Evolutionary conservation across 2,329 filamentous ascomycete species (phyloP), one percentile per base, ranked within the genome.

Genomic region (Clonostachys byssicola): DNA sequence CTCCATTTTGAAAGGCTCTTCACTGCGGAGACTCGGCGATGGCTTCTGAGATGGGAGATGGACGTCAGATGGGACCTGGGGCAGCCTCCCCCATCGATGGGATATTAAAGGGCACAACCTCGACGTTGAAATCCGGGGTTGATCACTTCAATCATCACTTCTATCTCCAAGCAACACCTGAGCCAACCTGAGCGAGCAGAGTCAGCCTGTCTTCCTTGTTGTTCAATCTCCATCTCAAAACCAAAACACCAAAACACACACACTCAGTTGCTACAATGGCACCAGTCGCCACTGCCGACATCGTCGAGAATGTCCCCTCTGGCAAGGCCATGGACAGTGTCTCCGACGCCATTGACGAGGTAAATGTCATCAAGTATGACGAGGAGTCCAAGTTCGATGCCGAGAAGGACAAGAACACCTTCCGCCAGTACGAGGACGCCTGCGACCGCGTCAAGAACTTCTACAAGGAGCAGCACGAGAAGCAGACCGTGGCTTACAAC

Each of bases 381-480:
- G 53, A 59, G 7, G 54, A 74, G 50, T 86, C 86, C 49, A 72
- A 85, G 54, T 90, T 91, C 62, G 87, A 91, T 64, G 67, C 78
- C 42, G 71, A 80, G 42, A 92, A 92, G 66, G 86, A 92, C 75
- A 92, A 92, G 74, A 78, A 81, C 18, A 75, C 85, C 54, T 92
- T 92, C 71, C 80, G 91, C 34, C 85, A 94, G 63, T 96, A 92
- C 69, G 84, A 90, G 57, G 83, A 85, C 14, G 89, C 90, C 40
- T 89, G 86, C 70, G 86, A 90, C 68, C 81, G 88, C 44, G 89
- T 95, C 65, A 91, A 91, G 75, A 80, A 78, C 72, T 95, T 95
- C 70, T 96, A 95, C 78, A 77, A 74, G 49, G 89, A 83, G 61
- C 81, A 85, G 60, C 81, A 85, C 64, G 72, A 74, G 61, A 83